Conservation (phyloP, 2,329 filamentous ascomycete species). For the Paramyrothecium sp. region DNA sequence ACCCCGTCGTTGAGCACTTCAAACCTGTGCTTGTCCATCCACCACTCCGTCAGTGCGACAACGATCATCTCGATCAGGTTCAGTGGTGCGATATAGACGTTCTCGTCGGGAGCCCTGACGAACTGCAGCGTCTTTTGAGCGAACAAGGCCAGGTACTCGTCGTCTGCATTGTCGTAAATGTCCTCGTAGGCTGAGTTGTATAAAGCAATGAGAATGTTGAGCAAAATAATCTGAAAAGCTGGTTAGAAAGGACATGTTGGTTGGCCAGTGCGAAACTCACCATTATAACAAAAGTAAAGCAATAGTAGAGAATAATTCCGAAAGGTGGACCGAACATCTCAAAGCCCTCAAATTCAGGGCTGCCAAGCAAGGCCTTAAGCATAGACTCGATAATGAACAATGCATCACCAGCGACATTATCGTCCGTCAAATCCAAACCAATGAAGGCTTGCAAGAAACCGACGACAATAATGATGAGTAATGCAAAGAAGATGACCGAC, state of each 20-base stretch:
- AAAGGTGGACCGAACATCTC: constrained; percentile 91
- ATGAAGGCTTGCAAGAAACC: constrained; percentile 94
- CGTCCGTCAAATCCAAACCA: constrained; percentile 81
- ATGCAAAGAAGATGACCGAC: constrained; percentile 92
- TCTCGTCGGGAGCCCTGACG: constrained; percentile 93
- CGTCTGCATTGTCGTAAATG: constrained; percentile 88
- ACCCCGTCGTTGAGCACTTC: constrained; percentile 83
- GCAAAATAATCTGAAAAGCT: constrained; percentile 59
- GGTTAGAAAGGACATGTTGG: constrained; percentile 3
- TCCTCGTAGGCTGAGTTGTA: constrained; percentile 97
- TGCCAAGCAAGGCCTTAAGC: constrained; percentile 88
- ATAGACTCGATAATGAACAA: constrained; percentile 76
- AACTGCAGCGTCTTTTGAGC: constrained; percentile 95
- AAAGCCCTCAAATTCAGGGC: constrained; percentile 85
- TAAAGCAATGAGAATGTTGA: constrained; percentile 95
- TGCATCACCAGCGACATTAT: constrained; percentile 66
- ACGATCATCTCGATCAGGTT: constrained; percentile 87
- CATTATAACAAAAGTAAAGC: constrained; percentile 97
- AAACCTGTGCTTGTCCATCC: constrained; percentile 74
- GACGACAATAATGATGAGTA: constrained; percentile 78
- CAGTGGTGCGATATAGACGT: constrained; percentile 95
- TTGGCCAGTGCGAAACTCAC: constrained; percentile 43
- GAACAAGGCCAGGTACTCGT: constrained; percentile 94
- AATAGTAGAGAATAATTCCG: constrained; percentile 92
- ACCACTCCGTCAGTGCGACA: constrained; percentile 88